Evolutionary conservation across 2,329 filamentous ascomycete species (phyloP), one percentile per base, ranked within the genome.

Genomic region (Parafenestella ontariensis): DNA sequence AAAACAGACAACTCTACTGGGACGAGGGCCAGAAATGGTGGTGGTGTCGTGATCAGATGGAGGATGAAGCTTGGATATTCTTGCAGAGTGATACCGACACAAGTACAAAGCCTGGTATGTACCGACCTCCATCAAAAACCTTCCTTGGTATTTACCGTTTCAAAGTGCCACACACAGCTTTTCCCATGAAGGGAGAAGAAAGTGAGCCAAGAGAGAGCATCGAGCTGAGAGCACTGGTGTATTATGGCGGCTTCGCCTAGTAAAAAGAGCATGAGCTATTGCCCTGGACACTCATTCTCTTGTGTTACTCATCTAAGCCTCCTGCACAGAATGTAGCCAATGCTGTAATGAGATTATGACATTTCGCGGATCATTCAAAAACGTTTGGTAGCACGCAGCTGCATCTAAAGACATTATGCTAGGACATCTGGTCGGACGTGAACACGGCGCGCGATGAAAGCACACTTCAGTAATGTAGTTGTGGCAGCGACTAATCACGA

Each of bases 1-100:
- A 61, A 23, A 58, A 58, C 29, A 34, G 45, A 21, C 54, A 55
- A 36, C 23, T 61, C 2, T 53, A 61, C 42, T 40, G n/a, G n/a
- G n/a, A 26, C 31, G 34, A 13, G 9, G 21, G 11, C 9, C 21
- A 34, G 18, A 48, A 61, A 8, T 17, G 45, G 34, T 61, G 54
- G 55, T 45, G 17, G 13, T 61, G 50, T 20, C 26, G n/a, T 18
- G 34, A 53, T 36, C 58, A 58, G 42, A 18, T 37, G 45, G 13
- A 17, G 18, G 26, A 54, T 33, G 58, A 61, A 29, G 54, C 48
- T 1, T 52, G 46, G 47, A 23, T 58, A 1, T 58, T 61, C 21
- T 18, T 49, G 31, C 57, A 60, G 36, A 44, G 40, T n/a, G 57
- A 57, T 46, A 52, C 51, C 2, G 34, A 44, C 2, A 33, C 13